Evolutionary conservation across 2,329 filamentous ascomycete species (phyloP).

Genomic region (Penicillium sp.): DNA sequence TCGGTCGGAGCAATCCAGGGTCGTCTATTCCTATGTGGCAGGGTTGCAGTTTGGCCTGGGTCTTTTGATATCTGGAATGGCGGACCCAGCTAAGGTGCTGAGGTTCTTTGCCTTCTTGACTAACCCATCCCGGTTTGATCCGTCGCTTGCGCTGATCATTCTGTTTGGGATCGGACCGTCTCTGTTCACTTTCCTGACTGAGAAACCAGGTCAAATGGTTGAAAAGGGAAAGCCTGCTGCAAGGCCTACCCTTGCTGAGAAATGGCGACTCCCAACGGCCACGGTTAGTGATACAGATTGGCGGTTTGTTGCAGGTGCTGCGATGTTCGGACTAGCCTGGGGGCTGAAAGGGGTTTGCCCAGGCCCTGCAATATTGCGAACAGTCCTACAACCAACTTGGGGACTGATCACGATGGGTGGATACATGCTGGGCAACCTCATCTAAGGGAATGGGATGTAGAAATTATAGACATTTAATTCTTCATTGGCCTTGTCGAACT

Average conservation of each 20-base stretch:
- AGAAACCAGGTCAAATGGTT: constrained; percentile 26
- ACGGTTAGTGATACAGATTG: constrained; percentile 48
- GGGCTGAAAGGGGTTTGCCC: constrained; percentile 52
- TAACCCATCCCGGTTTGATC: constrained; percentile 47
- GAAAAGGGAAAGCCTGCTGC: constrained; percentile 20
- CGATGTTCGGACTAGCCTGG: constrained; percentile 52
- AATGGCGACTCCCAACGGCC: constrained; percentile 44
- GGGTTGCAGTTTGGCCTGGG: constrained; percentile 53
- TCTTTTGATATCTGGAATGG: constrained; percentile 52
- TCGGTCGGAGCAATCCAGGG: constrained; percentile 31
- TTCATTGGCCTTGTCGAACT: not conserved
- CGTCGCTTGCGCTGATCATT: constrained; percentile 49
- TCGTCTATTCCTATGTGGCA: constrained; percentile 43
- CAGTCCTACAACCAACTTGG: constrained; percentile 48
- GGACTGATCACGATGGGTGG: constrained; percentile 47
- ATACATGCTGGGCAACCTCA: constrained; percentile 43
- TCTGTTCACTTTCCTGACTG: constrained; percentile 33
- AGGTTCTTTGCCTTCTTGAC: constrained; percentile 48
- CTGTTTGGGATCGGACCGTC: constrained; percentile 50
- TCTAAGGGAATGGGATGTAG: constrained; percentile 14
- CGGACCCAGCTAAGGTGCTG: constrained; percentile 49
- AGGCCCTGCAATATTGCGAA: constrained; percentile 49
- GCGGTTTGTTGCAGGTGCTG: constrained; percentile 48
- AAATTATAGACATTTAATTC: not conserved
- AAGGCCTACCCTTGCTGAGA: constrained; percentile 42